Base-by-base conservation (phyloP, 371 early-diverging fungal species). In the Funneliformis caledonium region DNA sequence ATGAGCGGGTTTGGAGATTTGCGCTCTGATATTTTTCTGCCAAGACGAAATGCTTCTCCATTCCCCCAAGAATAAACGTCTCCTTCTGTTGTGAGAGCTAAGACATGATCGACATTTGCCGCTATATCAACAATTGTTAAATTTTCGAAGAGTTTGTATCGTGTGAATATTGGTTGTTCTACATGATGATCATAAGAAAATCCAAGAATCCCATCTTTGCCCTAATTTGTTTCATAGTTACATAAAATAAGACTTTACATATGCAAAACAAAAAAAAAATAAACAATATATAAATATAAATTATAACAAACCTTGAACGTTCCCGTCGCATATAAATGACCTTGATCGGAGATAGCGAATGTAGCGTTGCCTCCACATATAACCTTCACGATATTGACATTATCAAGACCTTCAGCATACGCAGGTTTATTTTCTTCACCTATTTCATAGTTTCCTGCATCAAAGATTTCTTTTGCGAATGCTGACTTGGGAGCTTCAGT, bases 31-130 rank as follows among this genome's bases (percentile, higher is more conserved):
- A 94, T 88, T 81, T 92, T 89, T 70, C 94, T 93, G 67, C 98
- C 98, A n/a, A 98, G 89, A 86, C 98, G 98, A 82, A 90, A 92
- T 83, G 95, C 96, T 82, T 97, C 95, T n/a, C 96, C 96, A 83
- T 93, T 93, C 48, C 99, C 99, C 97, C 97, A 98, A 14, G 94
- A 91, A 84, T 90, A 97, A 14, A 99, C 91, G 79, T 85, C 85
- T 62, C 96, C 95, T 33, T 91, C 89, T 72, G 61, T 84, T 16
- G 95, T 90, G 52, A 98, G 82, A 4, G 97, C 96, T 50, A 96
- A 85, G 42, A 97, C 91, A 84, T 99, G 99, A 84, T 99, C 97
- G 43, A 91, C 89, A 70, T 99, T 99, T 61, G 95, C 94, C 45
- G 91, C 90, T 81, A 99, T 91, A 76, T 93, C 91, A 11, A 91